phyloP scores from a whole-genome alignment of 2,329 filamentous ascomycete species.

The Penicillium sp. region DNA sequence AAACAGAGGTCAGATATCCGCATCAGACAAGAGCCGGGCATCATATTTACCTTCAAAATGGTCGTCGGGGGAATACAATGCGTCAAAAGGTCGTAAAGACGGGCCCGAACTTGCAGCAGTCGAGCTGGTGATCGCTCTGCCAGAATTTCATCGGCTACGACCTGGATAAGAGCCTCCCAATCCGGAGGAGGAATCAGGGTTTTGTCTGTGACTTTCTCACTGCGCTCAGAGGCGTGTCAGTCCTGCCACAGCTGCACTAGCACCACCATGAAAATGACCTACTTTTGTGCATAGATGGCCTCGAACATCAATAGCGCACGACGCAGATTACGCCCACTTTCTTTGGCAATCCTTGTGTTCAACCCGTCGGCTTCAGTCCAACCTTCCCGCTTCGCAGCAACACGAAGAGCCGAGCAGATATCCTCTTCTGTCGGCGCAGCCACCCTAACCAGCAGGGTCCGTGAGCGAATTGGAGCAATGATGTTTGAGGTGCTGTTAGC shows the following conservation, averaged over 20 bases:
- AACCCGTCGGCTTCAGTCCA: slow-evolving; percentile 72
- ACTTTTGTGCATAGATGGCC: slow-evolving; percentile 96
- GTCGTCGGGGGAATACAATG: slow-evolving; percentile 96
- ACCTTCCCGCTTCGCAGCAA: slow-evolving; percentile 69
- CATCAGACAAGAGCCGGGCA: neutral
- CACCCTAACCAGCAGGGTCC: slow-evolving; percentile 86
- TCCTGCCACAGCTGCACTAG: neutral
- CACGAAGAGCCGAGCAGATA: slow-evolving; percentile 68
- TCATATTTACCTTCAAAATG: slow-evolving; percentile 66
- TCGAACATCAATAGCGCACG: slow-evolving; percentile 94
- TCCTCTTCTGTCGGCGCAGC: slow-evolving; percentile 80
- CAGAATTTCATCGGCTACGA: slow-evolving; percentile 90
- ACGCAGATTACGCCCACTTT: slow-evolving; percentile 85
- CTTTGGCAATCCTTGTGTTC: slow-evolving; percentile 77
- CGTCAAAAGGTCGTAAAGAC: slow-evolving; percentile 93
- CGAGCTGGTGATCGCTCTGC: slow-evolving; percentile 85
- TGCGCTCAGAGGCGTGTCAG: slow-evolving; percentile 36
- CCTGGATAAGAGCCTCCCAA: slow-evolving; percentile 86
- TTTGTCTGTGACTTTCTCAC: slow-evolving; percentile 80
- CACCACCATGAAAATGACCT: slow-evolving; percentile 33
- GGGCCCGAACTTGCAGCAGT: slow-evolving; percentile 80
- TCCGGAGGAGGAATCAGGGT: slow-evolving; percentile 92
- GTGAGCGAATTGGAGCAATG: slow-evolving; percentile 92
- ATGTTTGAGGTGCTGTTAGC: slow-evolving; percentile 98
- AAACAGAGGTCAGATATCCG: neutral